These are phyloP conservation scores for Camellia granthamiana DNA, from an alignment of 148 eudicot species.

Conservation along the genomic window DNA sequence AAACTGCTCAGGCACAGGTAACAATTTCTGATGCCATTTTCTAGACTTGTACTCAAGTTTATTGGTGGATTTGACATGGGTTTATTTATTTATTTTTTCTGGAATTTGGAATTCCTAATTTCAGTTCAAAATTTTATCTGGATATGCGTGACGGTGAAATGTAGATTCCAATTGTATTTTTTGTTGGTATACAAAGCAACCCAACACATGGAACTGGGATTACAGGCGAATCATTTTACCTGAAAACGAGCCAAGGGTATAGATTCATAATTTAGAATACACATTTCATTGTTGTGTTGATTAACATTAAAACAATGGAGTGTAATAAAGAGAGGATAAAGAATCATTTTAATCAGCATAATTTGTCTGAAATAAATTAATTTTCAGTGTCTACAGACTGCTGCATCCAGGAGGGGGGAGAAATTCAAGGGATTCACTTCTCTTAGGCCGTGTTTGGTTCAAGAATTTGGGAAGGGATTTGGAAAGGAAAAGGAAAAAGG, in stretches of 20 bases:
- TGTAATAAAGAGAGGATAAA: neutral
- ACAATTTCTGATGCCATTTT: neutral
- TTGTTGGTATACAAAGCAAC: neutral
- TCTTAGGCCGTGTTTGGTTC: neutral
- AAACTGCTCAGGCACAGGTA: slow-evolving; percentile 98
- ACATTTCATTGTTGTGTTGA: neutral
- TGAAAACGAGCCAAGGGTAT: neutral
- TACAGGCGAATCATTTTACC: neutral
- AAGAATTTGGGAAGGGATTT: no score
- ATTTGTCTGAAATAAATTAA: neutral
- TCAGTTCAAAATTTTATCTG: neutral
- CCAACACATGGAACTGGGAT: neutral
- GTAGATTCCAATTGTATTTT: neutral
- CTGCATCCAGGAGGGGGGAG: neutral
- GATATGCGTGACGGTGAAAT: neutral
- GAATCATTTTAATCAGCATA: neutral
- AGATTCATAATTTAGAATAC: no score
- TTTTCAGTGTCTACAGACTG: neutral
- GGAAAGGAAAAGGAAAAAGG: no score
- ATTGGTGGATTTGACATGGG: neutral
- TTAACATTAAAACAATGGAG: neutral
- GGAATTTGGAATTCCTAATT: neutral
- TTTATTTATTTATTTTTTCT: neutral
- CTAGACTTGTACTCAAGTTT: neutral
- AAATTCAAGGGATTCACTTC: neutral